Evolutionary conservation across 257 asterid genomes (phyloP), one percentile per base, ranked within the genome.

Genomic region (Petrea volubilis): DNA sequence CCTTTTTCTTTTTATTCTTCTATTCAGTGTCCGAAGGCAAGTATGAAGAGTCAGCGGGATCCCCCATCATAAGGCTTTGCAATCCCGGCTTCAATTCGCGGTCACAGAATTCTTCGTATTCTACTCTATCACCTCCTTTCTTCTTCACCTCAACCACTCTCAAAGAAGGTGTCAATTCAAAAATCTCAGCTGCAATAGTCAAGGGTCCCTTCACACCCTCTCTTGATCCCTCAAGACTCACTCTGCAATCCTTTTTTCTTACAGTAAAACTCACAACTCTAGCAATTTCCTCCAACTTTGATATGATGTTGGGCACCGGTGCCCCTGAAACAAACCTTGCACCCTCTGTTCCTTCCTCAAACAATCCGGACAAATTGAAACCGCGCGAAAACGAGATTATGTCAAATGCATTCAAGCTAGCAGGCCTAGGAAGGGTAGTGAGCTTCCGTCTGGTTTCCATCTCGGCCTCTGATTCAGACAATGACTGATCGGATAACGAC

Each of bases 131-230:
- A 10, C 98, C 98, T 34, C 94, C 97, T 82, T 88, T 93, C 86
- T 80, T 90, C 83, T 63, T 88, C 81, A 93, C 93, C 81, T 93
- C 98, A 64, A 93, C 92, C 52, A 93, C 95, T 84, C 93, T 88
- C 78, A 93, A 78, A 2, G 89, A 78, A 1, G 98, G 93, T 13
- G 98, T 93, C 81, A 93, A 71, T 73, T 93, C 98, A 65, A 93
- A 93, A 70, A 93, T 86, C 88, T 93, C 98, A 31, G 89, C 98
- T 49, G 95, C 94, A 83, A 93, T 82, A 10, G 96, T 83, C 78
- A 90, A 77, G n/a, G 97, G 98, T 27, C 98, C 98, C 77, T 86
- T 93, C n/a, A 58, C 95, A 47, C 98, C 96, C 50, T 93, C 84
- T 75, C 84, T 84, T 14, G 90, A 74, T 59, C 98, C 98, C 75